Base-by-base conservation (phyloP, 2,329 filamentous ascomycete genomes). In the Ophiostoma quercus region DNA sequence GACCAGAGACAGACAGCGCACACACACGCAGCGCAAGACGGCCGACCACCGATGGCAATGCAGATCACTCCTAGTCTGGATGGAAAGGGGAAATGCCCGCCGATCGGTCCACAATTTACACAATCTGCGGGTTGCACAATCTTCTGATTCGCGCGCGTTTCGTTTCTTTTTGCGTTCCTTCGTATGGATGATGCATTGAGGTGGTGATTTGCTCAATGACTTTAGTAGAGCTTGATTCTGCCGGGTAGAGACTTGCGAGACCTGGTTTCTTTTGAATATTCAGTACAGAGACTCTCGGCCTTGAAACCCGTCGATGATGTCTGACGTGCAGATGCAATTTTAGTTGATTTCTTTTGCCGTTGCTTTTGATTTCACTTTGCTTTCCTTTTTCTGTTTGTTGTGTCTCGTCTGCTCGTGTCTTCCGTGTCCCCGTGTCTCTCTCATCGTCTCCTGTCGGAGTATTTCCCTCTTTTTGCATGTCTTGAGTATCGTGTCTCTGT, bases 131-230 rank as follows among this genome's bases (percentile, higher is more conserved):
- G 51, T 25, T 29, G 22, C 51, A 25, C 51, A 57, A 25, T 63
- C 65, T 66, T 66, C 37, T 41, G 65, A 66, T 41, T 41, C 65
- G 32, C 11, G 32, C 37, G 65, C 29, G 25, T 63, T 63, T 63
- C 60, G 60, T 63, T 63, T 63, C 32, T 63, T 63, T 63, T 63
- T 63, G 51, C 22, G 51, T 57, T 57, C n/a, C 22, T 57, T 57
- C 47, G 43, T n/a, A n/a, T 51, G 39, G 16, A 6, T 47, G 41
- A 47, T 47, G 14, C 41, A 16, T 43, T 14, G 39, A 47, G 16
- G 41, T 16, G 14, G 19, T 47, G 43, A n/a, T 47, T 47, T 8
- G 16, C 16, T 47, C 43, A 7, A 1, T 8, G 43, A 8, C 6
- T 47, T 5, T 47, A 47, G 39, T 12, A 34, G 34, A 34, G 34